Evolutionary conservation across 345 rosid species (phyloP).

Genomic region (Pistacia vera): DNA sequence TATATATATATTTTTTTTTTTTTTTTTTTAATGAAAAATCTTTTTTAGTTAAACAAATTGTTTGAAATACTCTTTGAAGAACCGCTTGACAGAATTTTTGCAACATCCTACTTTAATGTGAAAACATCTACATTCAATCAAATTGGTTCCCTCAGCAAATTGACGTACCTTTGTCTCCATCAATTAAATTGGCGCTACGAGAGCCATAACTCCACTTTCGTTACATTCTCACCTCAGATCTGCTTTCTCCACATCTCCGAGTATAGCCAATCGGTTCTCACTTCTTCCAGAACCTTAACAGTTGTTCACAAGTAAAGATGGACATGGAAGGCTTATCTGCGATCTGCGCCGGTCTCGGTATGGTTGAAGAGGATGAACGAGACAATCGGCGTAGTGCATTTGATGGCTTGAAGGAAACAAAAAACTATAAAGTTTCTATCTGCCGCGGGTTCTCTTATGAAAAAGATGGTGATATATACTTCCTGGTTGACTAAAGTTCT

Average conservation of each 20-base stretch:
- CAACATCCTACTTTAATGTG: too few species aligned
- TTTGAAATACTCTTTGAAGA: too few species aligned
- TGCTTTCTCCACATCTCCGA: background rate
- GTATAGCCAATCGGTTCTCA: background rate
- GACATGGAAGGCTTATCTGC: constrained; percentile 57
- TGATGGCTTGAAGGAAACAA: constrained; percentile 87
- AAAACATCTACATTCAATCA: too few species aligned
- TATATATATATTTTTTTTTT: too few species aligned
- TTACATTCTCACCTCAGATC: background rate
- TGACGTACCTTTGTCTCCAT: background rate
- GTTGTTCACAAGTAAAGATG: constrained; percentile 29
- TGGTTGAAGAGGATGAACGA: constrained; percentile 48
- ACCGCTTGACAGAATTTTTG: too few species aligned
- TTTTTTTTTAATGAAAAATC: too few species aligned
- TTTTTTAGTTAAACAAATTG: too few species aligned
- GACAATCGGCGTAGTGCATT: constrained; percentile 69
- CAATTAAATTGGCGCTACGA: background rate
- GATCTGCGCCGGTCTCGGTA: constrained; percentile 71
- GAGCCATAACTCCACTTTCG: constrained; percentile 4
- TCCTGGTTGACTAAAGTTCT: background rate
- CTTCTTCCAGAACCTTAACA: background rate
- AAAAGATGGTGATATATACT: constrained; percentile 62
- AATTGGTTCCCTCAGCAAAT: too few species aligned
- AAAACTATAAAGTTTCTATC: constrained; percentile 72
- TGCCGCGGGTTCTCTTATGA: constrained; percentile 79